Evolutionary conservation across 2,329 filamentous ascomycete genomes (phyloP), one percentile per base, ranked within the genome.

Genomic region (Dactylellina haptotyla): DNA sequence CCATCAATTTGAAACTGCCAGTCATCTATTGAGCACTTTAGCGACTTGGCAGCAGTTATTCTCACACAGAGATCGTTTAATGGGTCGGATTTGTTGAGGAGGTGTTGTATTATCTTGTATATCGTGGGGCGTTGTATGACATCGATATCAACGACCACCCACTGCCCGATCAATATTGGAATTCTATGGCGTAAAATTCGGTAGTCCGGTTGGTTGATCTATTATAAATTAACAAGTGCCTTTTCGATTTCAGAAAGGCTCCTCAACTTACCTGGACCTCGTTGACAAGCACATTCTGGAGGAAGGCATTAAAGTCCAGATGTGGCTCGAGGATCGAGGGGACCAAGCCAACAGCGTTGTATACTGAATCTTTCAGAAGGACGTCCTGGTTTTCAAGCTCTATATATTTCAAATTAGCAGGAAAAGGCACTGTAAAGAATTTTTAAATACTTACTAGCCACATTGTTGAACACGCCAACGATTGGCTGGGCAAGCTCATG

Each of bases 41-140:
- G 86, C 77, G 96, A 92, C 63, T 93, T 87, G 4, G 92, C 95
- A 2, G 95, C 92, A 1, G 94, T 97, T 61, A 98, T 89, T 12
- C 92, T 88, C 30, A 99, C 95, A 0, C 98, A 93, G 59, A 93
- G 85, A 78, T 99, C 95, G 78, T 99, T 99, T 70, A 88, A 84
- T 5, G 87, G 84, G 77, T 97, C 93, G 16, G 87, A 85, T 5
- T 88, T 87, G 77, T 93, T 89, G 18, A 99, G 85, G 12, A 99
- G 85, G 80, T 97, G 91, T 69, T 91, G 88, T 80, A 93, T 97
- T 63, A 98, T 92, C 78, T 94, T 89, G 79, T 96, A 98, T 3
- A 96, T 87, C 18, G 93, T 83, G 0, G 89, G 85, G 69, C 89
- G 86, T 78, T 89, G 91, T 34, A 87, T 81, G 37, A 88, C 84